These are phyloP conservation scores for Phytophthora nicotianae DNA, from an alignment of 352 stramenopile species.

Conservation along the genomic window DNA sequence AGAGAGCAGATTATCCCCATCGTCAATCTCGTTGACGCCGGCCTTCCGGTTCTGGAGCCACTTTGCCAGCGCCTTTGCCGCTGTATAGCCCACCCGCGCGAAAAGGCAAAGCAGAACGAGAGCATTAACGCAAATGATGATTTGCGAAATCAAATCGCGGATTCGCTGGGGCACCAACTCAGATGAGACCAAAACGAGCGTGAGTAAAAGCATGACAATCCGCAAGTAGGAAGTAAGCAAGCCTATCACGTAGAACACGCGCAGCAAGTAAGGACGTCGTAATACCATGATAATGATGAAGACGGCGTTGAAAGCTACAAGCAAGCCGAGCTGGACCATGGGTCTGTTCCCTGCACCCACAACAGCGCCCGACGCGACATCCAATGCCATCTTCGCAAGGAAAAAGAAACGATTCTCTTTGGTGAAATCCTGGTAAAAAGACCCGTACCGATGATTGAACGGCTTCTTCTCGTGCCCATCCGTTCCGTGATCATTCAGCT, in stretches of 20 bases:
- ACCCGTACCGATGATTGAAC: slow-evolving; percentile 52
- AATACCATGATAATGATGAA: slow-evolving; percentile 47
- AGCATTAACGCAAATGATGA: slow-evolving; percentile 51
- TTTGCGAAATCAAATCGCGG: slow-evolving; percentile 43
- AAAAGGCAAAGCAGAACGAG: slow-evolving; percentile 51
- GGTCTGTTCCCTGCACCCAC: slow-evolving; percentile 39
- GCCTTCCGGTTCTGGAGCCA: slow-evolving; percentile 20
- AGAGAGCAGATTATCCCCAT: slow-evolving; percentile 20
- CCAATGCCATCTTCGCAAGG: slow-evolving; percentile 47
- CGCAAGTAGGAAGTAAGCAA: slow-evolving; percentile 49
- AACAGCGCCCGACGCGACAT: slow-evolving; percentile 46
- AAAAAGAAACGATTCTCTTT: slow-evolving; percentile 61
- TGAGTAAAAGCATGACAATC: slow-evolving; percentile 50
- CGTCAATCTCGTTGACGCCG: slow-evolving; percentile 4
- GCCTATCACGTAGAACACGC: slow-evolving; percentile 44
- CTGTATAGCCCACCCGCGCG: slow-evolving; percentile 45
- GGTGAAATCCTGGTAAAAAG: slow-evolving; percentile 57
- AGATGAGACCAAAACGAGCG: slow-evolving; percentile 40
- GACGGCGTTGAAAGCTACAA: slow-evolving; percentile 45
- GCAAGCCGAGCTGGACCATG: slow-evolving; percentile 46
- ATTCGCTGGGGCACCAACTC: slow-evolving; percentile 45
- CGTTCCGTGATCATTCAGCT: slow-evolving; percentile 47
- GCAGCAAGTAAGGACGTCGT: slow-evolving; percentile 48
- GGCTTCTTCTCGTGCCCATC: slow-evolving; percentile 43
- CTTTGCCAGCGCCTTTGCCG: slow-evolving; percentile 22